Evolutionary conservation across 805 yeast species (phyloP).

Genomic region (Cyberlindnera xylosilytica): DNA sequence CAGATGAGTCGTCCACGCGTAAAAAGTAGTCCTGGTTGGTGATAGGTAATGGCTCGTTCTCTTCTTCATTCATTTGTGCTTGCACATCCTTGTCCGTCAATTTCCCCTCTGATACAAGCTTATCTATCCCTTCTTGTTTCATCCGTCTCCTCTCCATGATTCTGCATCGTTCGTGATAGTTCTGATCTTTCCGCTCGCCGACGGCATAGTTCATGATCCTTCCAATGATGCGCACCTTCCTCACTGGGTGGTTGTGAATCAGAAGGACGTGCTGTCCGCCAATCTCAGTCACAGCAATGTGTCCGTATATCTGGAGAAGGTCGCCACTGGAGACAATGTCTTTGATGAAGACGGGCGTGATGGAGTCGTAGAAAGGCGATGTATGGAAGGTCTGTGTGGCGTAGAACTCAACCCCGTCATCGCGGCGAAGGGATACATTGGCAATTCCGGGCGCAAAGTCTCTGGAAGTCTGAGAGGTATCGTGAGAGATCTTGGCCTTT

Average conservation of each 20-base stretch:
- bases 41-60: no score
- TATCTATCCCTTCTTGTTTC: no score
- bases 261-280: constrained; percentile 26
- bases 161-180: no score
- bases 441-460: constrained; percentile 28
- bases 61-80: constrained; percentile 6
- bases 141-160: no score
- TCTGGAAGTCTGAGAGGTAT: neutral
- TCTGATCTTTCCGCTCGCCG: constrained; percentile 11
- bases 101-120: no score
- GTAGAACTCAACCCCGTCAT: constrained; percentile 31
- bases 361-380: constrained; percentile 28
- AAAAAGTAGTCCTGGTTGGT: constrained; percentile 29
- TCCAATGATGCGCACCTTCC: constrained; percentile 35
- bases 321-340: constrained; percentile 28
- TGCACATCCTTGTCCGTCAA: no score
- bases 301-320: constrained; percentile 27
- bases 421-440: constrained; percentile 25
- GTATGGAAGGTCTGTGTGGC: constrained; percentile 33
- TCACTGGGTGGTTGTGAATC: constrained; percentile 42
- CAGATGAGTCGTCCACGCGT: constrained; percentile 32
- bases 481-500: constrained; percentile 5
- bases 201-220: constrained; percentile 30
- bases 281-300: constrained; percentile 20
- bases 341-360: constrained; percentile 30